These are phyloP conservation scores for Penicillium steckii DNA, from an alignment of 495 filamentous ascomycete species.

Conservation along the genomic window DNA sequence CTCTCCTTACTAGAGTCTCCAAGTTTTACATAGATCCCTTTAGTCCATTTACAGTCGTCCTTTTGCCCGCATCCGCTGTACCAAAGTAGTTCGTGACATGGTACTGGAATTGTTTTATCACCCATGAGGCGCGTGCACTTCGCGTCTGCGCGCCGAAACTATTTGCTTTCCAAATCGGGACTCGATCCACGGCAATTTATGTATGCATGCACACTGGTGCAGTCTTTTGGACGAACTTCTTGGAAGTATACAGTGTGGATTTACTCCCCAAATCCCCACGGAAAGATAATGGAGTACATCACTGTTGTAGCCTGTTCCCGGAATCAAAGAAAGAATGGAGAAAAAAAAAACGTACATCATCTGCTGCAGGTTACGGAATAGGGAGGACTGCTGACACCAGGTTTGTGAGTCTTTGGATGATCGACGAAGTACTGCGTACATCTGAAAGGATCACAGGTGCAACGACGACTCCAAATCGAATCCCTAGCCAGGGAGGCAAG, in stretches of 20 bases:
- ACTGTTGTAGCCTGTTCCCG: neutral
- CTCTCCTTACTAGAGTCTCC: too few species aligned
- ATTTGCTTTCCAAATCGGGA: constrained; percentile 14
- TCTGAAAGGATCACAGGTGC: constrained; percentile 17
- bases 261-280: too few species aligned
- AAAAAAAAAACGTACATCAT: too few species aligned
- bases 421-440: constrained; percentile 4
- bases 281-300: neutral
- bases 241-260: too few species aligned
- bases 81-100: constrained; percentile 19
- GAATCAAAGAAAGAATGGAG: neutral
- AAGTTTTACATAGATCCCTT: too few species aligned
- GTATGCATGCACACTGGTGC: neutral
- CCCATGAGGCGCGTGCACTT: constrained; percentile 14
- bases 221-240: neutral
- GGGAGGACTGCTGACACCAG: neutral
- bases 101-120: constrained; percentile 14
- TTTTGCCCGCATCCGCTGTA: constrained; percentile 2
- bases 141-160: constrained; percentile 7
- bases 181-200: neutral
- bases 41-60: too few species aligned
- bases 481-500: neutral
- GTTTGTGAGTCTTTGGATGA: neutral
- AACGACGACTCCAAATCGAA: constrained; percentile 6
- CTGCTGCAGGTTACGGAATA: neutral